A percentile compares a stretch with the other conserved stretches of the same genome.
phyloP scores from a whole-genome alignment of 1,284 basidiomycete species.

The Irpex lacteus region DNA sequence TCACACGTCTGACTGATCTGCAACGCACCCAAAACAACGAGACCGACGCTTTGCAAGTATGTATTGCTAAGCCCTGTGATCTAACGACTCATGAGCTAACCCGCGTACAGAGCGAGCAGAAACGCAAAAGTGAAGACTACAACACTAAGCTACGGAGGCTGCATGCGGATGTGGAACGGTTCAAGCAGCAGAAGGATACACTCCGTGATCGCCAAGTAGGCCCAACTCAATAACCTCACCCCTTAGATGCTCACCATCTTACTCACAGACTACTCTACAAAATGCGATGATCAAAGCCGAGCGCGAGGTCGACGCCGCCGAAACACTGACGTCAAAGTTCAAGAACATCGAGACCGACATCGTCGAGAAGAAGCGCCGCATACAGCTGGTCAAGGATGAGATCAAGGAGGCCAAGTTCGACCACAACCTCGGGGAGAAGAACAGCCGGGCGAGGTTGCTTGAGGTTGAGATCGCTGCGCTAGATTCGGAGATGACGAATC shows the following conservation, averaged over 20 bases:
- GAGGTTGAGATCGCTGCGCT: slow-evolving; percentile 75
- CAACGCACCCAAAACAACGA: slow-evolving; percentile 53
- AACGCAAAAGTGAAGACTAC: slow-evolving; percentile 55
- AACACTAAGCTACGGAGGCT: slow-evolving; percentile 50
- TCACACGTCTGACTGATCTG: slow-evolving; percentile 55
- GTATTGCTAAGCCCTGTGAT: slow-evolving; percentile 4
- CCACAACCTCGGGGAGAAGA: slow-evolving; percentile 61
- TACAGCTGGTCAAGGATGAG: slow-evolving; percentile 56
- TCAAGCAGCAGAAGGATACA: slow-evolving; percentile 50
- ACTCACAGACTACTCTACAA: slow-evolving; percentile 19
- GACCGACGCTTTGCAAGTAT: slow-evolving; percentile 62
- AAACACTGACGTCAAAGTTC: slow-evolving; percentile 19
- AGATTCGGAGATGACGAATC: slow-evolving; percentile 67
- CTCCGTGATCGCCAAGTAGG: slow-evolving; percentile 65
- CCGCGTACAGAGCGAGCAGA: slow-evolving; percentile 54
- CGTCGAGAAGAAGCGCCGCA: slow-evolving; percentile 60
- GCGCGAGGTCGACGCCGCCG: slow-evolving; percentile 24
- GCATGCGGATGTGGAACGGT: slow-evolving; percentile 48
- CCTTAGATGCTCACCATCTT: background rate
- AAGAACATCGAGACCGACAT: slow-evolving; percentile 46
- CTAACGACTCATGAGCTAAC: no score
- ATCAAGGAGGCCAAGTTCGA: slow-evolving; percentile 69
- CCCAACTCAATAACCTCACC: slow-evolving; percentile 1
- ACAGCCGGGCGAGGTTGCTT: slow-evolving; percentile 50
- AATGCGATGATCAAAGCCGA: slow-evolving; percentile 20